phyloP scores from a whole-genome alignment of 78 protist genomes.

The Chrysochromulina tobinii region DNA sequence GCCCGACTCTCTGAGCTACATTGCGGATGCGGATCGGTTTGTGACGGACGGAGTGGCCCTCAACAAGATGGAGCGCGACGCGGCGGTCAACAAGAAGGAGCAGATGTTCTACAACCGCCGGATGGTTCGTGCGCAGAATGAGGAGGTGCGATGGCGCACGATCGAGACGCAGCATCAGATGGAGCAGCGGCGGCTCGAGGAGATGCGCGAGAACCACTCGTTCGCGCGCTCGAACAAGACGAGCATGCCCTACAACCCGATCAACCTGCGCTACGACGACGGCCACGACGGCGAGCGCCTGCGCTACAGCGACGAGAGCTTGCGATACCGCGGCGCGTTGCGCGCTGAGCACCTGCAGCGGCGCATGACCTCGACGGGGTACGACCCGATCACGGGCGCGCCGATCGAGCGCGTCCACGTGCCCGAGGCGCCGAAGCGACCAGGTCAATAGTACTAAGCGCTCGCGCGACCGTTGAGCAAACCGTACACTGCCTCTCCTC shows the following conservation, averaged over 20 bases:
- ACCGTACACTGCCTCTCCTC: no score
- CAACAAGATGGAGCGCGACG: background rate
- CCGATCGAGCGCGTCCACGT: background rate
- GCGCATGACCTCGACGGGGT: background rate
- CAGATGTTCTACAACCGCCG: background rate
- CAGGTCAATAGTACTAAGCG: background rate
- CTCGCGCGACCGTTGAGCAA: background rate
- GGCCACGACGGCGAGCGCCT: background rate
- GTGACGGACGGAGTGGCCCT: background rate
- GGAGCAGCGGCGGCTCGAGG: background rate
- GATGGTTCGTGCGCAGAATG: background rate
- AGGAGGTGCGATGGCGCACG: background rate
- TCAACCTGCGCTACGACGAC: background rate
- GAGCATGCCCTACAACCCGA: slow-evolving; percentile 2
- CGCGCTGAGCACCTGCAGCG: background rate
- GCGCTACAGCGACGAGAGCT: background rate
- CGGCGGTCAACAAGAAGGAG: background rate
- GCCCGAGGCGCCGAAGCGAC: background rate
- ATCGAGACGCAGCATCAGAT: background rate
- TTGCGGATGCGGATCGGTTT: background rate
- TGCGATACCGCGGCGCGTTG: background rate
- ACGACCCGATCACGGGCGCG: background rate
- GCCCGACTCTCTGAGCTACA: background rate
- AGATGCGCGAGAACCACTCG: background rate
- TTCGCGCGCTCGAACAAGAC: background rate